Evolutionary conservation across 1,284 basidiomycete genomes (phyloP).

Genomic region (Phaffia rhodozyma): DNA sequence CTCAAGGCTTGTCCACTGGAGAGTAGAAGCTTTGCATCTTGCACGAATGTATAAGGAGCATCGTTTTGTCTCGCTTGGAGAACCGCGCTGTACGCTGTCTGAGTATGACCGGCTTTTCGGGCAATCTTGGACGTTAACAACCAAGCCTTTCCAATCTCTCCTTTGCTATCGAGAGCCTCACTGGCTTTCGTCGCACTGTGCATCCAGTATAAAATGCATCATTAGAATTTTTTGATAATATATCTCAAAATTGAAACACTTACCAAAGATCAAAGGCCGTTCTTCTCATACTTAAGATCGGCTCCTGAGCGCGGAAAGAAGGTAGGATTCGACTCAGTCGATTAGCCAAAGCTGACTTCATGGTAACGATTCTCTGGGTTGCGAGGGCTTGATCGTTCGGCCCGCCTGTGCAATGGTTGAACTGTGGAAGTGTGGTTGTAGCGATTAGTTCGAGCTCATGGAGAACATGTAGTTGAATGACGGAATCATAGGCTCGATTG

Average conservation of each 20-base stretch:
- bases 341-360: constrained; percentile 25
- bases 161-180: constrained; percentile 36
- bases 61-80: constrained; percentile 74
- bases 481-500: constrained; percentile 71
- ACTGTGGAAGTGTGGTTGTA: constrained; percentile 20
- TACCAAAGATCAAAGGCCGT: constrained; percentile 70
- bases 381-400: constrained; percentile 17
- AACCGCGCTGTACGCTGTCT: constrained; percentile 93
- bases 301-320: constrained; percentile 83
- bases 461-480: constrained; percentile 74
- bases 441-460: constrained; percentile 79
- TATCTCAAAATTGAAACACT: constrained; percentile 22
- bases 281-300: constrained; percentile 77
- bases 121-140: constrained; percentile 88
- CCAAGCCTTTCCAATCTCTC: constrained; percentile 74
- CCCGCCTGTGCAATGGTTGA: constrained; percentile 3
- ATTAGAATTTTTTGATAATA: no score
- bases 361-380: constrained; percentile 15
- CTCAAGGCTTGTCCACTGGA: constrained; percentile 69
- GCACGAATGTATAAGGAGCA: constrained; percentile 71
- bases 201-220: constrained; percentile 10
- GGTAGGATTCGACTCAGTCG: constrained; percentile 51
- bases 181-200: constrained; percentile 25
- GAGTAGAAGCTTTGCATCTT: constrained; percentile 78
- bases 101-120: constrained; percentile 84